Evolutionary conservation across 192 early-diverging fungal genomes (phyloP).

Genomic region (Jimgerdemannia flammicorona): DNA sequence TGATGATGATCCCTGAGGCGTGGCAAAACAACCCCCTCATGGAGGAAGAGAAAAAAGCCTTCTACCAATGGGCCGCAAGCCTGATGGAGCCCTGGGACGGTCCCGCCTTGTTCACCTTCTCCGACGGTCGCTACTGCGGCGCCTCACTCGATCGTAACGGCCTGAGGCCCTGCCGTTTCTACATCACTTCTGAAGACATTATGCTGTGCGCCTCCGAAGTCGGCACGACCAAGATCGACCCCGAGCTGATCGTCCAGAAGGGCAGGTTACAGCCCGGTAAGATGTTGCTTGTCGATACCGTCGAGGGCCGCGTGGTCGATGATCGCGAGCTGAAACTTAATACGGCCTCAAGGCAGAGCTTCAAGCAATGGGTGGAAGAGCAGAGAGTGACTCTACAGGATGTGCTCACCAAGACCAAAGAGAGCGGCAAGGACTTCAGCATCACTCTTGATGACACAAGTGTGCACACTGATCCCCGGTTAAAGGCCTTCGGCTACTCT

Average conservation of each 20-base stretch:
- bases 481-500: slow-evolving; percentile 87
- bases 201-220: slow-evolving; percentile 99
- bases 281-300: slow-evolving; percentile 96
- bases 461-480: slow-evolving; percentile 74
- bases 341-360: slow-evolving; percentile 68
- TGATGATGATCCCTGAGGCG: slow-evolving; percentile 99
- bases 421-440: slow-evolving; percentile 20
- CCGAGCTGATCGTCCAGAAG: slow-evolving; percentile 78
- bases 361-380: slow-evolving; percentile 80
- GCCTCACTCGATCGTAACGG: slow-evolving; percentile 99
- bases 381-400: slow-evolving; percentile 75
- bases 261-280: slow-evolving; percentile 94
- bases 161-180: slow-evolving; percentile 96
- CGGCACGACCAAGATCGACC: slow-evolving; percentile 82
- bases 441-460: slow-evolving; percentile 52
- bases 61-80: slow-evolving; percentile 97
- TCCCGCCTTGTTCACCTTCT: slow-evolving; percentile 96
- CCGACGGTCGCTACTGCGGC: slow-evolving; percentile 95
- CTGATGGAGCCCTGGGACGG: slow-evolving; percentile 99
- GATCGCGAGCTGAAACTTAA: slow-evolving; percentile 85
- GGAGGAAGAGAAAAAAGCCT: slow-evolving; percentile 84
- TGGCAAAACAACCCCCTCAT: slow-evolving; percentile 90
- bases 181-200: slow-evolving; percentile 83
- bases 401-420: slow-evolving; percentile 40
- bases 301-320: slow-evolving; percentile 85